Evolutionary conservation across 2,329 filamentous ascomycete genomes (phyloP).

Genomic region (Nemania serpens): DNA sequence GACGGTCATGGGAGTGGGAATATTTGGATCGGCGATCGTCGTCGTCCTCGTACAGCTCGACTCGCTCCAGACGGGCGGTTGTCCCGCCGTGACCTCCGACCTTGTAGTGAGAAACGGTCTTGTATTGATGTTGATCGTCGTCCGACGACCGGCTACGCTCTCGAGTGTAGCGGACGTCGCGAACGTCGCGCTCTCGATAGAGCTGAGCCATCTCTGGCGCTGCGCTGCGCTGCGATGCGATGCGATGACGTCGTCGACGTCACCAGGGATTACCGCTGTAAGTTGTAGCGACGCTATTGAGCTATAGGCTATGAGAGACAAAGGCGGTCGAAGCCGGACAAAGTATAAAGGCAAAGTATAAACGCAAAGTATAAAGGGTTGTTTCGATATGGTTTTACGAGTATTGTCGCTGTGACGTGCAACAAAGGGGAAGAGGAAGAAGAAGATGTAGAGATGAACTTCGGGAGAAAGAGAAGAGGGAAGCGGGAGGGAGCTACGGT

Average conservation of each 20-base stretch:
- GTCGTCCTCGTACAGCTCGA: constrained; percentile 38
- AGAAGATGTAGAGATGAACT: neutral
- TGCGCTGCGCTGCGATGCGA: neutral
- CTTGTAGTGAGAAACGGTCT: constrained; percentile 40
- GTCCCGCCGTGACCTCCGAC: constrained; percentile 37
- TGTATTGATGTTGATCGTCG: constrained; percentile 39
- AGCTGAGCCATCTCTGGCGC: constrained; percentile 31
- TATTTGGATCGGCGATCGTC: constrained; percentile 36
- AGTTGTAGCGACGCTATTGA: too few relatives aligned
- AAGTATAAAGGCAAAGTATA: too few relatives aligned
- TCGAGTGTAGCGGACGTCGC: constrained; percentile 40
- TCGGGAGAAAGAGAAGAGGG: constrained; percentile 3
- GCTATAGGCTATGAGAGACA: neutral
- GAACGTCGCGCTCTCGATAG: constrained; percentile 40
- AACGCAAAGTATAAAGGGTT: constrained; percentile 18
- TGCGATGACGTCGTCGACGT: constrained; percentile 22
- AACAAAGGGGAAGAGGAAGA: constrained; percentile 3
- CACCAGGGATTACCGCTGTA: neutral
- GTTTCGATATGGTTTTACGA: constrained; percentile 9
- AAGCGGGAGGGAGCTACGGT: constrained; percentile 6
- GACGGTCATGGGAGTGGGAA: constrained; percentile 35
- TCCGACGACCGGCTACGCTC: constrained; percentile 37
- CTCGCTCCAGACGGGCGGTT: constrained; percentile 31
- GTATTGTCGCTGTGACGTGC: constrained; percentile 6
- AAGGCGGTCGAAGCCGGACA: constrained; percentile 2